phyloP scores from a whole-genome alignment of 2,329 filamentous ascomycete species.

The Exserohilum rostratum region DNA sequence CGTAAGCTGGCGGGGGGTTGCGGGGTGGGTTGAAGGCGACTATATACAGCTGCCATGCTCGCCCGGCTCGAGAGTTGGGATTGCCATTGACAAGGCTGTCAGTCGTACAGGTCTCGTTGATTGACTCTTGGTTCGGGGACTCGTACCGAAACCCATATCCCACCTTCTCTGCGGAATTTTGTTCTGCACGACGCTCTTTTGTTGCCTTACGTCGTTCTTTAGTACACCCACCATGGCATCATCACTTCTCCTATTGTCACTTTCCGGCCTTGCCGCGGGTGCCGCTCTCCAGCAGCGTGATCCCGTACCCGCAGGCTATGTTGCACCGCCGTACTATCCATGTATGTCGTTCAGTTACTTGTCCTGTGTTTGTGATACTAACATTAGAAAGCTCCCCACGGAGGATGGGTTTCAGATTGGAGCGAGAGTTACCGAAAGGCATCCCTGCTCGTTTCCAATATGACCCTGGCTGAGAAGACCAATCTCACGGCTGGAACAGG shows the following conservation, averaged over 20 bases:
- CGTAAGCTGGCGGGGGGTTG: conserved; percentile 6
- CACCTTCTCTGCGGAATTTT: neutral
- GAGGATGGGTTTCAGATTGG: conserved; percentile 75
- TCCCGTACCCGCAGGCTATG: conserved; percentile 43
- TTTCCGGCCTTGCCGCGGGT: conserved; percentile 28
- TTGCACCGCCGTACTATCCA: conserved; percentile 69
- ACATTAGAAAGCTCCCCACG: conserved; percentile 60
- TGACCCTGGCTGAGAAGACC: conserved; percentile 82
- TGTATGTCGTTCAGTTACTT: conserved; percentile 10
- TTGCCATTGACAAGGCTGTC: neutral
- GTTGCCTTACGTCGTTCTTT: conserved; percentile 14
- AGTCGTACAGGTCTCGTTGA: neutral
- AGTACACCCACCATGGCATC: conserved; percentile 21
- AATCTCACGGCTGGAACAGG: conserved; percentile 77
- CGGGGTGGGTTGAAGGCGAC: conserved; percentile 8
- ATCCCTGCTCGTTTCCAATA: conserved; percentile 68
- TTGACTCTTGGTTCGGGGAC: neutral
- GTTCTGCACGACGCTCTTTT: conserved; percentile 10
- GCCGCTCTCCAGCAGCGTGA: conserved; percentile 40
- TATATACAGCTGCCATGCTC: conserved; percentile 10
- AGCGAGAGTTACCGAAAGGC: conserved; percentile 73
- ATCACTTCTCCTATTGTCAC: conserved; percentile 27
- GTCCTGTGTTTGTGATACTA: neutral
- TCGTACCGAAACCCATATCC: neutral
- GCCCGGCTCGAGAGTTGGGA: neutral